These are phyloP conservation scores for Tylopilus sp. DNA, from an alignment of 768 basidiomycete species.

Conservation along the genomic window DNA sequence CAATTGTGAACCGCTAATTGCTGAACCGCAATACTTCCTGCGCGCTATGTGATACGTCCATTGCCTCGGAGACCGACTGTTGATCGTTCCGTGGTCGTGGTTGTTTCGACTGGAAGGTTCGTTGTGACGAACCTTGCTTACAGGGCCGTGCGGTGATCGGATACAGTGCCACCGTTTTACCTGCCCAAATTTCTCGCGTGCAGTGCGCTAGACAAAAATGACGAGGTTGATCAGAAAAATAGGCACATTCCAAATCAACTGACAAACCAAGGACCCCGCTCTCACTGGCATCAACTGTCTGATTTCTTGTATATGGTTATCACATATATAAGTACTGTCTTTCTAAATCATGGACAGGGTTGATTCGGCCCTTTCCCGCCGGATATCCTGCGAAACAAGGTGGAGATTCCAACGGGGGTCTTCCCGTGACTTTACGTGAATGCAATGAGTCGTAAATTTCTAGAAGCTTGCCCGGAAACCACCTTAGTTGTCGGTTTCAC, in stretches of 20 bases:
- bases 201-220: background rate
- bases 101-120: background rate
- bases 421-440: conserved; percentile 6
- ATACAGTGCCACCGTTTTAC: background rate
- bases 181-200: background rate
- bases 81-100: background rate
- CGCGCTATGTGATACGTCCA: background rate
- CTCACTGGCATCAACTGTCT: background rate
- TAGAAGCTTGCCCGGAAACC: background rate
- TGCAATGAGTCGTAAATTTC: background rate
- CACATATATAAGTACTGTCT: background rate
- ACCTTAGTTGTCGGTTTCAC: background rate
- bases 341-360: background rate
- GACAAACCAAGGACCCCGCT: conserved; percentile 5
- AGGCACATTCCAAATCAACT: conserved; percentile 5
- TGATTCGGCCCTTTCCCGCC: background rate
- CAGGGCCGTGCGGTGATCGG: conserved; percentile 7
- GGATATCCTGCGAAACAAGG: conserved; percentile 1
- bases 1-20: background rate
- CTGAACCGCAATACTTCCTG: background rate
- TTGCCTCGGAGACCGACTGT: background rate
- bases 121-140: background rate
- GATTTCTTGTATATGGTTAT: background rate
- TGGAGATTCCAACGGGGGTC: background rate
- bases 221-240: background rate